A percentile compares a stretch with the other conserved stretches of the same genome.
phyloP scores from a whole-genome alignment of 768 basidiomycete genomes.

The Kwoniella newhampshirensis region DNA sequence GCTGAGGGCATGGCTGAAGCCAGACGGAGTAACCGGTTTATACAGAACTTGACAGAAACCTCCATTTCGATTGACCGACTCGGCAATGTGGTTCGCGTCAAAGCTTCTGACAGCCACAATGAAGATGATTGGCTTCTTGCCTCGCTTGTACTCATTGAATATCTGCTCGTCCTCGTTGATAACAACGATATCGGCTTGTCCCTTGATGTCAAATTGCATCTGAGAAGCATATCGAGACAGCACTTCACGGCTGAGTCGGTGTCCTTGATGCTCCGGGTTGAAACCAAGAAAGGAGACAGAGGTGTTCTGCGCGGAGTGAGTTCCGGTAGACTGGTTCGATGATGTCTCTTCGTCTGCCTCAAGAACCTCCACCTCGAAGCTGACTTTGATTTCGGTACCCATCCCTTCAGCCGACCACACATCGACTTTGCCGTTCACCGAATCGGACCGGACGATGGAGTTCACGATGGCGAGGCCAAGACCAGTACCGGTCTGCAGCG shows the following conservation, averaged over 20 bases:
- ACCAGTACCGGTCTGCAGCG: constrained; percentile 86
- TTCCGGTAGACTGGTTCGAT: constrained; percentile 20
- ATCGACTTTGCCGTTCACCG: constrained; percentile 85
- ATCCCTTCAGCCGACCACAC: constrained; percentile 87
- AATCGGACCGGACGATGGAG: constrained; percentile 81
- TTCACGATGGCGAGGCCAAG: constrained; percentile 93
- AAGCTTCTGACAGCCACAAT: constrained; percentile 65
- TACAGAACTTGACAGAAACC: constrained; percentile 85
- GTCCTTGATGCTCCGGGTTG: constrained; percentile 64
- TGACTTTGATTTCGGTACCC: constrained; percentile 88
- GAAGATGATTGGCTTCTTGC: constrained; percentile 68
- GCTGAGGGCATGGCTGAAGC: constrained; percentile 64
- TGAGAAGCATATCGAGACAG: constrained; percentile 67
- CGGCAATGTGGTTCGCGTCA: constrained; percentile 57
- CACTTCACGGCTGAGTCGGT: constrained; percentile 65
- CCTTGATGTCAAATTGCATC: constrained; percentile 68
- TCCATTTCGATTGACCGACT: constrained; percentile 66
- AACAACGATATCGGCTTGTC: constrained; percentile 68
- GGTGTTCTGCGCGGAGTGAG: constrained; percentile 26
- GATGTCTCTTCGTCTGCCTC: constrained; percentile 55
- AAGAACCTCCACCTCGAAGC: constrained; percentile 69
- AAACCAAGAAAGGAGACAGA: constrained; percentile 72
- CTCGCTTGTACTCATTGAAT: constrained; percentile 62
- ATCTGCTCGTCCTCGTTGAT: constrained; percentile 72
- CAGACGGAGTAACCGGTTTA: constrained; percentile 83